Conservation (phyloP, 2,329 filamentous ascomycete species). For the Sarocladium brachiariae region DNA sequence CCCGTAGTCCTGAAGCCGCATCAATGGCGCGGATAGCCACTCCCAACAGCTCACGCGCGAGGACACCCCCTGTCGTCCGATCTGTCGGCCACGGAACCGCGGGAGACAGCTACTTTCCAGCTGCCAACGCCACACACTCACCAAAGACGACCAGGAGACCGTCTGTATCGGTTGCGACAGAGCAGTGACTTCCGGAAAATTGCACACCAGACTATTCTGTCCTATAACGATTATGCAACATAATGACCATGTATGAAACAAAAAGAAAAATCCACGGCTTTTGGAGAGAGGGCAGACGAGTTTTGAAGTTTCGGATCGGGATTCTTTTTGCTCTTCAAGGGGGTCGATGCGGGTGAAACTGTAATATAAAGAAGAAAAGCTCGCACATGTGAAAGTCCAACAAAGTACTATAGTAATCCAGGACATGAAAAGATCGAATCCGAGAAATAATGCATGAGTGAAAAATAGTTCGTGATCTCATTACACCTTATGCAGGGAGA, state of each 20-base stretch:
- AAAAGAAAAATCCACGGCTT: too few relatives aligned
- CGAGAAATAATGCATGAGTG: background rate
- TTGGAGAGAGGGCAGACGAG: too few relatives aligned
- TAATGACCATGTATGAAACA: background rate
- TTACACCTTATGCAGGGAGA: background rate
- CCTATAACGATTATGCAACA: background rate
- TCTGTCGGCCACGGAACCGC: slow-evolving; percentile 20
- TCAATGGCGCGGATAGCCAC: slow-evolving; percentile 18
- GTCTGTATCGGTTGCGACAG: slow-evolving; percentile 11
- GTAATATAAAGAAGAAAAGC: too few relatives aligned
- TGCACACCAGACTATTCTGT: background rate
- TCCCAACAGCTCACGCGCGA: slow-evolving; percentile 41
- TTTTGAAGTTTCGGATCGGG: too few relatives aligned
- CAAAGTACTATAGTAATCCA: too few relatives aligned
- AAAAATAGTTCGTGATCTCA: slow-evolving; percentile 4
- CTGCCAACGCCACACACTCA: slow-evolving; percentile 17
- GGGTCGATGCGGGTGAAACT: too few relatives aligned
- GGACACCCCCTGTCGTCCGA: slow-evolving; percentile 38
- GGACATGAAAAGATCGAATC: too few relatives aligned
- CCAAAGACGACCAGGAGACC: slow-evolving; percentile 26
- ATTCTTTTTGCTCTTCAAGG: too few relatives aligned
- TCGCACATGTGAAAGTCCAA: too few relatives aligned
- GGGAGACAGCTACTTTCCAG: slow-evolving; percentile 37
- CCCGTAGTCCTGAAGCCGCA: slow-evolving; percentile 27
- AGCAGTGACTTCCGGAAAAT: background rate